These are phyloP conservation scores for Alternaria viburni DNA, from an alignment of 2,329 filamentous ascomycete genomes.

Conservation along the genomic window DNA sequence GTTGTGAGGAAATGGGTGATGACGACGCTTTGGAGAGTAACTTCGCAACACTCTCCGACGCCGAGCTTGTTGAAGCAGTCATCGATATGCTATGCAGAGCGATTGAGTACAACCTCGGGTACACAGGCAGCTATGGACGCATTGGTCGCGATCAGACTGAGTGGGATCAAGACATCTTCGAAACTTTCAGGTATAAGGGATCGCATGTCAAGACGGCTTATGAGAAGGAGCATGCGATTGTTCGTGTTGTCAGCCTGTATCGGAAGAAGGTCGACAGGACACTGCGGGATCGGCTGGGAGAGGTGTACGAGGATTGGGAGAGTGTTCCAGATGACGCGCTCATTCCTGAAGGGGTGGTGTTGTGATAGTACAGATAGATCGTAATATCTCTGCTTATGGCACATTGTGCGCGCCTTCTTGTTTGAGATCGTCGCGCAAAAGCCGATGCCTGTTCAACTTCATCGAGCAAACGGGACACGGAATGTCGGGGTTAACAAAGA, in stretches of 20 bases:
- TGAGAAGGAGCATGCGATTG: neutral
- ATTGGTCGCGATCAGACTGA: neutral
- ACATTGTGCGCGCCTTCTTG: neutral
- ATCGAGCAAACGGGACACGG: too few relatives aligned
- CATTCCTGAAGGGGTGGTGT: neutral
- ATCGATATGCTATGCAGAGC: neutral
- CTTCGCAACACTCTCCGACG: neutral
- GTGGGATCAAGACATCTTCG: neutral
- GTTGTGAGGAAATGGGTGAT: neutral
- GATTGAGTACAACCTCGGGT: neutral
- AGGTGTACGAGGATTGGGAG: neutral
- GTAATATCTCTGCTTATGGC: neutral
- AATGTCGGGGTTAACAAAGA: neutral
- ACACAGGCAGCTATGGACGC: neutral
- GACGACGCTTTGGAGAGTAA: neutral
- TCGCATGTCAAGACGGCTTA: neutral
- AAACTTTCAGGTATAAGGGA: neutral
- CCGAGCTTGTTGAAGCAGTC: neutral
- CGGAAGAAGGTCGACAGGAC: neutral
- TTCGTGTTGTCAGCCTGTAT: neutral
- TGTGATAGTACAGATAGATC: neutral
- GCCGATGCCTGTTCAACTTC: neutral
- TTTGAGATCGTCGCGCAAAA: neutral
- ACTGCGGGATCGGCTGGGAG: neutral
- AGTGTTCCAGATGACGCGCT: neutral